phyloP scores from a whole-genome alignment of 2,329 filamentous ascomycete genomes.

The Penicillium fuscoglaucum region DNA sequence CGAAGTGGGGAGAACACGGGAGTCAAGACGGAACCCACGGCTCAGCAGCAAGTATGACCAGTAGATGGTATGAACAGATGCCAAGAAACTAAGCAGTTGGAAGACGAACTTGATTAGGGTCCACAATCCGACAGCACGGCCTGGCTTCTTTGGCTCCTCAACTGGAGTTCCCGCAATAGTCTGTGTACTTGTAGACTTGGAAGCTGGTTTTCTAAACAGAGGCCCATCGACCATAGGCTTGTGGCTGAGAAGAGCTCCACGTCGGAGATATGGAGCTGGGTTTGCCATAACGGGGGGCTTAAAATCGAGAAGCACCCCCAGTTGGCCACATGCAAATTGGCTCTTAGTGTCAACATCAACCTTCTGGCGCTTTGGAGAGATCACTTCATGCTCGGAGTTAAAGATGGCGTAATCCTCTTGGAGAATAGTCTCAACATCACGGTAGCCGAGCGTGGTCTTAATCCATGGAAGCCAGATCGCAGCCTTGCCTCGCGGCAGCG shows the following conservation, averaged over 20 bases:
- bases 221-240: not conserved
- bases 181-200: not conserved
- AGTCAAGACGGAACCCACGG: not conserved
- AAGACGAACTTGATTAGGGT: not conserved
- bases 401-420: conserved; percentile 1
- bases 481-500: conserved; percentile 9
- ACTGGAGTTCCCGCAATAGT: not conserved
- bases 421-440: conserved; percentile 3
- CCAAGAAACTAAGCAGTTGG: not conserved
- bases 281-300: not conserved
- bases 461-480: conserved; percentile 32
- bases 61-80: not conserved
- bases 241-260: not conserved
- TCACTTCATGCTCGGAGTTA: not conserved
- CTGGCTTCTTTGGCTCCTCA: not conserved
- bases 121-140: not conserved
- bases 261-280: not conserved
- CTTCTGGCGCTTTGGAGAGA: not conserved
- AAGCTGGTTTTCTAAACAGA: not conserved
- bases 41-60: not conserved
- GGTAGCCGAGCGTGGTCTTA: conserved; percentile 8
- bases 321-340: not conserved
- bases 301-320: not conserved
- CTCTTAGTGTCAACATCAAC: not conserved
- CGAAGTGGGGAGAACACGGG: too few relatives aligned